Evolutionary conservation across 805 yeast genomes (phyloP).

Genomic region (Wickerhamomyces subpelliculosus): DNA sequence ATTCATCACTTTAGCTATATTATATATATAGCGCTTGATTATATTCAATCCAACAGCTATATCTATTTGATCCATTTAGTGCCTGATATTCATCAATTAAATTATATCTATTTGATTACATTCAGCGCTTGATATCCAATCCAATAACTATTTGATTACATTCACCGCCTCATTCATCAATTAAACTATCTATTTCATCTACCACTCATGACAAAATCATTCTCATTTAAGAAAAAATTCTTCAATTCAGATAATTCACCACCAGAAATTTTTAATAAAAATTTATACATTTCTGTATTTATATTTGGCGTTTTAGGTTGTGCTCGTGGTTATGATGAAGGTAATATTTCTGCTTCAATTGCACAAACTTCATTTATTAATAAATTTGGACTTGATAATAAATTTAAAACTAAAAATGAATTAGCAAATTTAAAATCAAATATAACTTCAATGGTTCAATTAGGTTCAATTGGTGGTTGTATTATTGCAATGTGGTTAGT

Average conservation of each 20-base stretch:
- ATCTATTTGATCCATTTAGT: too few species aligned
- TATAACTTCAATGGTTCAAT: conserved; percentile 52
- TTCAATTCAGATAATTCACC: conserved; percentile 24
- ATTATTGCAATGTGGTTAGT: conserved; percentile 39
- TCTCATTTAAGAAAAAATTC: conserved; percentile 6
- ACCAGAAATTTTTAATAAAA: conserved; percentile 38
- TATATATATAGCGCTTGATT: too few species aligned
- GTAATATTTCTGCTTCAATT: conserved; percentile 39
- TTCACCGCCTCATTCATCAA: too few species aligned
- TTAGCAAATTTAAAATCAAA: conserved; percentile 44
- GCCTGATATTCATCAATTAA: too few species aligned
- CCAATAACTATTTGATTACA: too few species aligned
- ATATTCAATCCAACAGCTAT: too few species aligned
- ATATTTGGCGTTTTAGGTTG: conserved; percentile 50
- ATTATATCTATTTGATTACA: too few species aligned
- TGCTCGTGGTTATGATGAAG: conserved; percentile 55
- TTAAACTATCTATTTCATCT: too few species aligned
- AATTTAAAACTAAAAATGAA: conserved; percentile 24
- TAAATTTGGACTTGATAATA: conserved; percentile 38
- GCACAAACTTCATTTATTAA: conserved; percentile 35
- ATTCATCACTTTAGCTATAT: too few species aligned
- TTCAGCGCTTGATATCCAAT: too few species aligned
- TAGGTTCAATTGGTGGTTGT: conserved; percentile 50
- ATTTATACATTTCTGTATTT: conserved; percentile 36
- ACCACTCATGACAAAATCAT: too few species aligned